A percentile compares a stretch with the other conserved stretches of the same genome.
phyloP scores from a whole-genome alignment of 768 basidiomycete genomes.

The Hemileccinum rubropunctum region DNA sequence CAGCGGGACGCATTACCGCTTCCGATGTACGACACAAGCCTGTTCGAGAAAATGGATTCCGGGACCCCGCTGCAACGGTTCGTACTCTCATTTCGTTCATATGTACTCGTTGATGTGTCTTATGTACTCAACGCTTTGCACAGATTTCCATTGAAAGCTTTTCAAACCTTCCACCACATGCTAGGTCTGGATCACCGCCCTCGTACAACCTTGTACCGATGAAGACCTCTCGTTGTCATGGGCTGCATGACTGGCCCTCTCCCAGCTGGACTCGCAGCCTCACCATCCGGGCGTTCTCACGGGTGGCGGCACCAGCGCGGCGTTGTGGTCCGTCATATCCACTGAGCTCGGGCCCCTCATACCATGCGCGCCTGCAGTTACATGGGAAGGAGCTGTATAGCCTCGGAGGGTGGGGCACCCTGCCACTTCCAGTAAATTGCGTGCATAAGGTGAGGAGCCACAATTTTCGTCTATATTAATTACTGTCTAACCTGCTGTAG shows the following conservation, averaged over 20 bases:
- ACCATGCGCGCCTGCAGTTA: too few relatives aligned
- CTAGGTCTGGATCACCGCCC: slow-evolving; percentile 6
- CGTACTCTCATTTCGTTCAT: too few relatives aligned
- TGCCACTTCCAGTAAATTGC: too few relatives aligned
- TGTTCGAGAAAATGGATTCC: slow-evolving; percentile 42
- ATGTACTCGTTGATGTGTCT: too few relatives aligned
- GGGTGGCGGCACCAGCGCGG: not conserved
- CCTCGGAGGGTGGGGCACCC: too few relatives aligned
- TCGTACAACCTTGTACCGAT: slow-evolving; percentile 24
- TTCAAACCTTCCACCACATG: slow-evolving; percentile 21
- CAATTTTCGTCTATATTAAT: not conserved
- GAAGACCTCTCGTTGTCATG: slow-evolving; percentile 16
- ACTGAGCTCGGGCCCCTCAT: slow-evolving; percentile 38
- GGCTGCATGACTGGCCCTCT: slow-evolving; percentile 2
- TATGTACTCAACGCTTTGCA: not conserved
- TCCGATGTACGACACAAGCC: slow-evolving; percentile 45
- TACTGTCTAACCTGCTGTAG: slow-evolving; percentile 35
- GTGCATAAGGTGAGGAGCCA: slow-evolving; percentile 64
- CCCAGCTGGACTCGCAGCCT: too few relatives aligned
- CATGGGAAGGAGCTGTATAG: too few relatives aligned
- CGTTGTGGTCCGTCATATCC: slow-evolving; percentile 11
- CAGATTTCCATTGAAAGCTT: slow-evolving; percentile 28
- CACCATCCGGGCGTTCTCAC: not conserved
- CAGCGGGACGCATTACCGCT: slow-evolving; percentile 46
- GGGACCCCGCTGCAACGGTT: slow-evolving; percentile 15